Conservation (phyloP, 2,329 filamentous ascomycete genomes). For the Trichoderma sp. region DNA sequence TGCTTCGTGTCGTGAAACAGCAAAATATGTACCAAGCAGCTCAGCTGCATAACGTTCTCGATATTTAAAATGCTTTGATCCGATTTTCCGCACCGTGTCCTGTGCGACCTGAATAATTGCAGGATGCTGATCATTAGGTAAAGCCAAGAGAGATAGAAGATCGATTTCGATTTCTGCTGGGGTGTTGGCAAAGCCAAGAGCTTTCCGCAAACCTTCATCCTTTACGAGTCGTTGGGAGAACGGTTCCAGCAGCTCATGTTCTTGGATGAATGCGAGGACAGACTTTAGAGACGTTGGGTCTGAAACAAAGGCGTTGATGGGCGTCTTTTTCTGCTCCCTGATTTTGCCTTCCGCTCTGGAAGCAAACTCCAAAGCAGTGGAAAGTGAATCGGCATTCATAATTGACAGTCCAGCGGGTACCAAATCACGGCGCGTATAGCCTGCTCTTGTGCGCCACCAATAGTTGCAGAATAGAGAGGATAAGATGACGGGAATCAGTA, state of each 20-base stretch:
- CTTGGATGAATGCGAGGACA: constrained; percentile 21
- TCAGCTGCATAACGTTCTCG: constrained; percentile 27
- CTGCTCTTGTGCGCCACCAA: constrained; percentile 48
- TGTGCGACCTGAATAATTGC: constrained; percentile 22
- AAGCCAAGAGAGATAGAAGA: constrained; percentile 16
- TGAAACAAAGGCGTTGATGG: constrained; percentile 20
- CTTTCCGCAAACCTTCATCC: constrained; percentile 2
- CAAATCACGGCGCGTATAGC: constrained; percentile 35
- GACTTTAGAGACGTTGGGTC: constrained; percentile 19
- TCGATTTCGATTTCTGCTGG: constrained; percentile 20
- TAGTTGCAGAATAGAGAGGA: constrained; percentile 46
- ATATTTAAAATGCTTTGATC: constrained; percentile 24
- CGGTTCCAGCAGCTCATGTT: constrained; percentile 22
- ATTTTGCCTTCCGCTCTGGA: constrained; percentile 21
- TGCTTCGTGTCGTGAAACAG: background rate
- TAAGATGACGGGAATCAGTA: constrained; percentile 50
- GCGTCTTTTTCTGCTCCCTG: constrained; percentile 6
- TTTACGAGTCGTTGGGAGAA: constrained; percentile 19
- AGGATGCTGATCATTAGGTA: constrained; percentile 21
- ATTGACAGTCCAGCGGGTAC: background rate
- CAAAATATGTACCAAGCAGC: constrained; percentile 26
- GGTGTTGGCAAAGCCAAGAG: constrained; percentile 7
- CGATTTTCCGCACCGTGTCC: constrained; percentile 16
- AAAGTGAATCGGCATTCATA: constrained; percentile 20
- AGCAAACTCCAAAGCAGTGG: constrained; percentile 25